A percentile compares a stretch with the other conserved stretches of the same genome.
phyloP scores from a whole-genome alignment of 805 yeast species.

The Saccharomycopsis sp. region DNA sequence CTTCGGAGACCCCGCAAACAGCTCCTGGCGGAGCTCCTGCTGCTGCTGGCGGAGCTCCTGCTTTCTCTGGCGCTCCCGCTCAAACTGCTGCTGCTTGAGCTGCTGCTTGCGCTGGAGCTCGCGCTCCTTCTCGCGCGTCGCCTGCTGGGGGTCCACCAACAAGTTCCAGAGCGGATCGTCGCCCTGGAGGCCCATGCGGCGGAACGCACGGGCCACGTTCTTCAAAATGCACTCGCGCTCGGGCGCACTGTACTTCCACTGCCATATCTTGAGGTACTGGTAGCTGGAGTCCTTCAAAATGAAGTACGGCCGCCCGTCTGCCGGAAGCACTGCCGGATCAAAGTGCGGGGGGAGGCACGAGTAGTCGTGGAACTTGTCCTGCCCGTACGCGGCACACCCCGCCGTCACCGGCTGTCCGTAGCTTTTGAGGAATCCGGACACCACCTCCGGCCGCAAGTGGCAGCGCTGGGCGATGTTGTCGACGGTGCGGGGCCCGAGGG shows the following conservation, averaged over 20 bases:
- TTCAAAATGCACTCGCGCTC: constrained; percentile 7
- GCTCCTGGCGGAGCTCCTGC: background rate
- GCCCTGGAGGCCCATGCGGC: constrained; percentile 7
- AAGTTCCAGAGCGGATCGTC: constrained; percentile 16
- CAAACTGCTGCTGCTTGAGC: constrained; percentile 9
- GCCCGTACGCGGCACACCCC: background rate
- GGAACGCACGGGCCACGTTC: constrained; percentile 17
- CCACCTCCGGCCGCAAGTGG: constrained; percentile 5
- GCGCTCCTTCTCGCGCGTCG: constrained; percentile 1
- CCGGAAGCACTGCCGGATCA: too few relatives aligned
- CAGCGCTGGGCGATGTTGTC: constrained; percentile 9
- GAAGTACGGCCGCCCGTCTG: background rate
- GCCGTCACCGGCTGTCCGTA: constrained; percentile 4
- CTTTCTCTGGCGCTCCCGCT: constrained; percentile 1
- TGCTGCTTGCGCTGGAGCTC: constrained; percentile 2
- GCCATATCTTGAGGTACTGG: constrained; percentile 17
- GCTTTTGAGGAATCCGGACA: constrained; percentile 7
- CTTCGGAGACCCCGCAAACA: background rate
- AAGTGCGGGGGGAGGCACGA: background rate
- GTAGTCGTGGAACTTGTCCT: constrained; percentile 7
- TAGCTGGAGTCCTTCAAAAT: constrained; percentile 18
- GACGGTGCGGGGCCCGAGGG: constrained; percentile 19
- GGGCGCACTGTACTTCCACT: constrained; percentile 13
- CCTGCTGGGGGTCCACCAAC: constrained; percentile 12
- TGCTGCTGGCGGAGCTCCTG: background rate